phyloP scores from a whole-genome alignment of 2,329 filamentous ascomycete genomes.

The Aspergillus aculeatinus region DNA sequence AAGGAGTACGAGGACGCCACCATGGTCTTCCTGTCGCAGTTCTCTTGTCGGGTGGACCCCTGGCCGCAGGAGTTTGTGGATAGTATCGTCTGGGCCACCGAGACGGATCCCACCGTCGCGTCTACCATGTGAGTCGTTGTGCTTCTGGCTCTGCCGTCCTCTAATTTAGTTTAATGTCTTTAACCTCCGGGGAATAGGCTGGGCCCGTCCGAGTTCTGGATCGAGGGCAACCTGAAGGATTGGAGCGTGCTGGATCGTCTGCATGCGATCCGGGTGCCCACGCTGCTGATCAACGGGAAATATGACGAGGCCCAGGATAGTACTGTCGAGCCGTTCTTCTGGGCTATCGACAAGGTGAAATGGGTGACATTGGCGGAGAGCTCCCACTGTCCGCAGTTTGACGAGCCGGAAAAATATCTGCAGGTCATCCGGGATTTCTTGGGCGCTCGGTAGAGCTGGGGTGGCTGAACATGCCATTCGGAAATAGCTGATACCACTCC shows the following conservation, averaged over 20 bases:
- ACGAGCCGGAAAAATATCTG: neutral
- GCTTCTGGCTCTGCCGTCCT: neutral
- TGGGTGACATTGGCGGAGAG: slow-evolving; percentile 2
- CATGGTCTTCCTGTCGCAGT: slow-evolving; percentile 1
- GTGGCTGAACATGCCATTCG: too few relatives aligned
- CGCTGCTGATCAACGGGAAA: slow-evolving; percentile 1
- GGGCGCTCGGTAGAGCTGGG: neutral
- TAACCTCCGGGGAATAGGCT: neutral
- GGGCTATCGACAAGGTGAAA: neutral
- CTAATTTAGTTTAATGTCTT: neutral
- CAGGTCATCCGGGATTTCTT: neutral
- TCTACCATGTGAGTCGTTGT: neutral
- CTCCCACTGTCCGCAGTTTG: slow-evolving; percentile 4
- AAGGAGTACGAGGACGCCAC: slow-evolving; percentile 3
- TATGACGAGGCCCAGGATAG: slow-evolving; percentile 6
- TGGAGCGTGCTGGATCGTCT: slow-evolving; percentile 2
- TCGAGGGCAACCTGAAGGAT: neutral
- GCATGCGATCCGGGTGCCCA: neutral
- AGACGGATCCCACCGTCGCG: slow-evolving; percentile 3
- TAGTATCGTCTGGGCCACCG: neutral
- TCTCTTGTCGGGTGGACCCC: neutral
- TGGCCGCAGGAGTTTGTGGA: slow-evolving; percentile 4
- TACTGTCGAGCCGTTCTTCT: slow-evolving; percentile 2
- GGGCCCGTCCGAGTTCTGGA: neutral
- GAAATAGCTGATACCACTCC: too few relatives aligned